Base-by-base conservation (phyloP, 2,329 filamentous ascomycete species). In the Mycocentrospora acerina region DNA sequence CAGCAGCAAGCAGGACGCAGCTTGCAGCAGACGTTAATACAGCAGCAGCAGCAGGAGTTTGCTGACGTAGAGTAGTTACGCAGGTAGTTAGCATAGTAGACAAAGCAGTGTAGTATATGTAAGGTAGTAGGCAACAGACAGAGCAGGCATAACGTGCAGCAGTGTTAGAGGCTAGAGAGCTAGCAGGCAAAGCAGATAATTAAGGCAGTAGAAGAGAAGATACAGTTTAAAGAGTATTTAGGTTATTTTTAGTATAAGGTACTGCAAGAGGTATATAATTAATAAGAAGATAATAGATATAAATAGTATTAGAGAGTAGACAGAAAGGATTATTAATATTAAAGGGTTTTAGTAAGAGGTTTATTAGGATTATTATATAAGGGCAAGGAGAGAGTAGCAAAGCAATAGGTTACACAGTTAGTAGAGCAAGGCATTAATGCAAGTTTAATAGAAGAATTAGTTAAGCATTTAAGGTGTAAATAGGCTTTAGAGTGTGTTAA, bases 1-100 rank as follows among this genome's bases (percentile, higher is more conserved):
- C 10, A 42, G 32, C 3, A 42, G 29, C 25, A 30, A 32, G 35
- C 17, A 24, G 15, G 25, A 35, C 24, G 15, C 8, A 27, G 31
- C 13, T 32, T 28, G 15, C 18, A 24, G 25, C 14, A 46, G 34
- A 42, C 14, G 15, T 42, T 42, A 15, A 33, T 32, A 37, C 4
- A 37, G 40, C 4, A 35, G 8, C 16, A 24, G 16, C 25, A 44
- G 30, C 15, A 47, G 29, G 30, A 40, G 36, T 44, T 43, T 35
- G 13, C 24, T 10, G 16, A 42, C 12, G 12, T 43, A 25, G 29
- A 41, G 38, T 41, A 24, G 38, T 18, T 41, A 14, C 29, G 31
- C 8, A 40, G 36, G 39, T 16, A 46, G 37, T 46, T 49, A 33
- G 37, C 13, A 16, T 38, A 34, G 39, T 49, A 29, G 46, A 28